Base-by-base conservation (phyloP, 75 land plant genomes). In the Selaginella moellendorffii region DNA sequence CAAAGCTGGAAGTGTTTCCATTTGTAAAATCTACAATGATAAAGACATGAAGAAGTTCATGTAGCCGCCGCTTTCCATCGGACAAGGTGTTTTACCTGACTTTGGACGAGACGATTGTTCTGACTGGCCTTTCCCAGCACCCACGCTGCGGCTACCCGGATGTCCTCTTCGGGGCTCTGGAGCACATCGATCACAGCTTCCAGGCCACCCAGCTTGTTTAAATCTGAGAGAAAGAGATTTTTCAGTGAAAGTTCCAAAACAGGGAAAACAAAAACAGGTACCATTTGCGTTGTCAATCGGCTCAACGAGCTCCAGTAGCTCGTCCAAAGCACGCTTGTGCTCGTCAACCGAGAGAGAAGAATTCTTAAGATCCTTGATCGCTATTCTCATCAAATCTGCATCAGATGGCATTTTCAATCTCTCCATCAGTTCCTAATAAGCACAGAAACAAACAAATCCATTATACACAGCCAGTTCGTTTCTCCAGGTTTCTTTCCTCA, bases 201-300 rank as follows among this genome's bases (percentile, higher is more conserved):
- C 27, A 92, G 81, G 17, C 88, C 97, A 9, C 97, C 95, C 53
- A 88, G 83, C 78, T 92, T 92, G 73, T 85, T 62, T 65, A 92
- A 66, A 78, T 92, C 97, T 92, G 81, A 54, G n/a, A 42, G 36
- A 30, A 14, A 36, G 46, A 36, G 5, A 5, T 36, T 5, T 5
- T 36, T 5, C 14, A 36, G 14, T 36, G 46, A 5, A 36, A 5
- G 14, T 36, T 5, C 46, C 5, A 5, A 36, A 5, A 36, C 46
- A 36, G 10, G 14, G 10, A 36, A 36, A 36, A 14, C 14, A 36
- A 5, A 5, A 1, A 2, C 26, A 9, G 30, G 21, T 68, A 92
- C 97, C 97, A 73, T 83, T 85, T 26, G 97, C 86, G 70, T 92
- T 88, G 71, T 85, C 89, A 29, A 88, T 88, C 9, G 86, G 83